A percentile compares a stretch with the other conserved stretches of the same genome.
phyloP scores from a whole-genome alignment of 1,284 basidiomycete genomes.

The Pulveroboletus sp. region DNA sequence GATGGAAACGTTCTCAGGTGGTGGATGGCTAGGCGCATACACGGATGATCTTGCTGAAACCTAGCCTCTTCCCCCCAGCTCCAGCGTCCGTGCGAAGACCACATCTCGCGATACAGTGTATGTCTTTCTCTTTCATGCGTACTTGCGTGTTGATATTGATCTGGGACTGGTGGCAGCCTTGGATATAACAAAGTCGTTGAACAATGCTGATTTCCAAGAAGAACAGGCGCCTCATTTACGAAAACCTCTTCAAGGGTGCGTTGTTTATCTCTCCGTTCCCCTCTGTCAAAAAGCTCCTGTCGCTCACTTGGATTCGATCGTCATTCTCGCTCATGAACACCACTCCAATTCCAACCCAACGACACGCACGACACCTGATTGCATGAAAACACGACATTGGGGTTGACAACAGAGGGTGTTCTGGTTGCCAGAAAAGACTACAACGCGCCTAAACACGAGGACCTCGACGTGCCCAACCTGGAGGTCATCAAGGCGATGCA shows the following conservation, averaged over 20 bases:
- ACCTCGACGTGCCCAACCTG: slow-evolving; percentile 95
- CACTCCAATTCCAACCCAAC: too few species aligned
- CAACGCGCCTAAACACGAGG: slow-evolving; percentile 96
- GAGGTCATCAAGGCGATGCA: slow-evolving; percentile 99
- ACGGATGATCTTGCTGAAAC: slow-evolving; percentile 25
- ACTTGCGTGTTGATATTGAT: not conserved
- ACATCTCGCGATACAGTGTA: slow-evolving; percentile 22
- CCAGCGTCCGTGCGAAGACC: slow-evolving; percentile 20
- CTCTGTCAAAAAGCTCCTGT: not conserved
- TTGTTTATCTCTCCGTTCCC: not conserved
- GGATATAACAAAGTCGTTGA: slow-evolving; percentile 39
- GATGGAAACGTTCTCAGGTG: too few species aligned
- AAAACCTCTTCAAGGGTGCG: slow-evolving; percentile 97
- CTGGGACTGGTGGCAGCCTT: slow-evolving; percentile 37
- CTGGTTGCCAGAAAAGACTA: slow-evolving; percentile 99
- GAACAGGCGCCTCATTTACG: slow-evolving; percentile 87
- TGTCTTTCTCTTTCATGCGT: too few species aligned
- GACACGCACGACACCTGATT: too few species aligned
- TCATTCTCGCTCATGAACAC: too few species aligned
- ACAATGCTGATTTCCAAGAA: slow-evolving; percentile 88
- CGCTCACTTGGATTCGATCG: slow-evolving; percentile 1
- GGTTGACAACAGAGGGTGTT: slow-evolving; percentile 82
- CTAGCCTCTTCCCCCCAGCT: slow-evolving; percentile 2
- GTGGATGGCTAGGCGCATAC: slow-evolving; percentile 20
- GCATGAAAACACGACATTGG: not conserved